phyloP scores from a whole-genome alignment of 768 basidiomycete species.

The Trametes maxima region DNA sequence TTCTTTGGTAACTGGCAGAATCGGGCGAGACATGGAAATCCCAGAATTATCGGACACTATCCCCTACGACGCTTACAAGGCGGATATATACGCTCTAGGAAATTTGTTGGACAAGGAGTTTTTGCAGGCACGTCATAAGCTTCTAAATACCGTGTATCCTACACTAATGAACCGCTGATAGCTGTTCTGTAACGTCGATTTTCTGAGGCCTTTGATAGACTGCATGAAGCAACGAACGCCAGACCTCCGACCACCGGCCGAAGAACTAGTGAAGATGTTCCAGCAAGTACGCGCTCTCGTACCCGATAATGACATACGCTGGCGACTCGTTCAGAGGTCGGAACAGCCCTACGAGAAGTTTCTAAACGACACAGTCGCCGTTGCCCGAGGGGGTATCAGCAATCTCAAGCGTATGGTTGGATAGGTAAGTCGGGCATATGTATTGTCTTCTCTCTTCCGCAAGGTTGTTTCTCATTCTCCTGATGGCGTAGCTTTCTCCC shows the following conservation, averaged over 20 bases:
- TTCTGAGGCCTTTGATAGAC: conserved; percentile 17
- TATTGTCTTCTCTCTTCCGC: too few species aligned
- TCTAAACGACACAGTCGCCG: conserved; percentile 23
- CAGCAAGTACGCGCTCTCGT: neutral
- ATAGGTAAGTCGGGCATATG: too few species aligned
- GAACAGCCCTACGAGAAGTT: conserved; percentile 15
- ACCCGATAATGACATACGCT: neutral
- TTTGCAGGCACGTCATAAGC: conserved; percentile 19
- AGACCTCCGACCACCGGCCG: conserved; percentile 9
- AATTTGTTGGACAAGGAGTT: conserved; percentile 28
- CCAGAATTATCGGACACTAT: conserved; percentile 28
- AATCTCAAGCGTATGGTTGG: conserved; percentile 11
- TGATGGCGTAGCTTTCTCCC: too few species aligned
- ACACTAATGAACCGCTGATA: too few species aligned
- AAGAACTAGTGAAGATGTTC: conserved; percentile 7
- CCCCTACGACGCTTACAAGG: conserved; percentile 35
- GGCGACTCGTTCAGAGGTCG: conserved; percentile 10
- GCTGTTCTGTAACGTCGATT: conserved; percentile 11
- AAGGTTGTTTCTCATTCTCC: too few species aligned
- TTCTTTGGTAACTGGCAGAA: conserved; percentile 13
- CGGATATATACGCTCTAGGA: conserved; percentile 35
- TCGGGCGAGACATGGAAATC: conserved; percentile 20
- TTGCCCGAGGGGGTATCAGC: conserved; percentile 13
- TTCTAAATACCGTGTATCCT: neutral
- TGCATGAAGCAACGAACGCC: conserved; percentile 16